Conservation (phyloP, 805 yeast species). For the Kodamaea lidongshanica region DNA sequence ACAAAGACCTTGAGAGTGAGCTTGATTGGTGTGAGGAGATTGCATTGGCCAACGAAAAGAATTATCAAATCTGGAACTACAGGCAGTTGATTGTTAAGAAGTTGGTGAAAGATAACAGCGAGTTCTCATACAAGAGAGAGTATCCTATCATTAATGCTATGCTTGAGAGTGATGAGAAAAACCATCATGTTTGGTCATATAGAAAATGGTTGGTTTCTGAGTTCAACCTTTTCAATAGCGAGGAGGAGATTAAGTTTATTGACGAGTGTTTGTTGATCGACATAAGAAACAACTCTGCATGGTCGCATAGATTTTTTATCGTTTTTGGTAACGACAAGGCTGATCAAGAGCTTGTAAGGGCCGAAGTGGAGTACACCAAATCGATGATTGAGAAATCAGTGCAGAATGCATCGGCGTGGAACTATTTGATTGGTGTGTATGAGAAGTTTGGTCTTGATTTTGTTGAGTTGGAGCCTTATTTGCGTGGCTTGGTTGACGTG, state of each 20-base stretch:
- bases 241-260: constrained; percentile 48
- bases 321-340: constrained; percentile 22
- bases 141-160: constrained; percentile 58
- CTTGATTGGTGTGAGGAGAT: constrained; percentile 73
- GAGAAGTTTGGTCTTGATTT: constrained; percentile 20
- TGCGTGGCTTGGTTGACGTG: constrained; percentile 33
- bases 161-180: constrained; percentile 76
- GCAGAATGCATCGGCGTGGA: constrained; percentile 83
- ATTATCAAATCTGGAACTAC: constrained; percentile 97
- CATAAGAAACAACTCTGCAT: constrained; percentile 84
- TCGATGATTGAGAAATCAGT: constrained; percentile 55
- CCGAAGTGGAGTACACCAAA: constrained; percentile 52
- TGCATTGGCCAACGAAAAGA: constrained; percentile 74
- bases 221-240: constrained; percentile 41
- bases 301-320: constrained; percentile 79
- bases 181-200: constrained; percentile 96
- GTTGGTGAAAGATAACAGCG: constrained; percentile 14
- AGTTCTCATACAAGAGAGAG: constrained; percentile 48
- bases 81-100: constrained; percentile 57
- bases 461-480: constrained; percentile 40
- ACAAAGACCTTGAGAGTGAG: constrained; percentile 44
- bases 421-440: constrained; percentile 62
- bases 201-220: constrained; percentile 72
- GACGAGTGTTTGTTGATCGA: constrained; percentile 49
- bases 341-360: constrained; percentile 16